Conservation (phyloP, 441 rosid species). For the Geranium incanum region DNA sequence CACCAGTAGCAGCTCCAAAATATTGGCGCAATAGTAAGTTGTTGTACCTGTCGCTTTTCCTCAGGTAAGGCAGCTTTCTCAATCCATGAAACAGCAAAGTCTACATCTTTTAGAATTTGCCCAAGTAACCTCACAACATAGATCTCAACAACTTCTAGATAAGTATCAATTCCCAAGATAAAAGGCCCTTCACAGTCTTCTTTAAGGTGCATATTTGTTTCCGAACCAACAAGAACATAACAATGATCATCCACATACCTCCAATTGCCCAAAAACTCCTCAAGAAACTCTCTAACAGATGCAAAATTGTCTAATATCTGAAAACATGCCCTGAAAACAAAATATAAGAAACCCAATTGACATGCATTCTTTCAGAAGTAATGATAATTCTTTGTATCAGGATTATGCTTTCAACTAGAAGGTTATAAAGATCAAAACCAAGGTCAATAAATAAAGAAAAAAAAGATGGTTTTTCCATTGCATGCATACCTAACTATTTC, state of each 20-base stretch:
- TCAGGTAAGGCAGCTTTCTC: constrained; percentile 72
- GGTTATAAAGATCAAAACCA: background rate
- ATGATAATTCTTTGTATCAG: background rate
- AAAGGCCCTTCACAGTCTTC: constrained; percentile 31
- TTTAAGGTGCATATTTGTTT: constrained; percentile 22
- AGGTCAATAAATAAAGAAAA: background rate
- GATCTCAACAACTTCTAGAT: constrained; percentile 59
- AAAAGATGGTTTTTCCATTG: background rate
- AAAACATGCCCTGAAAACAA: constrained; percentile 54
- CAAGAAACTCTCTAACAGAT: constrained; percentile 51
- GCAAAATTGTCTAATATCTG: constrained; percentile 57
- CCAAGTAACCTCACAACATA: constrained; percentile 57
- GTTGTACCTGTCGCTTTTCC: constrained; percentile 58
- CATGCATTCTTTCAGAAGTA: background rate
- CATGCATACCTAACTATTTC: background rate
- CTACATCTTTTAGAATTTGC: constrained; percentile 37
- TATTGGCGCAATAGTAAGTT: background rate
- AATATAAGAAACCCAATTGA: constrained; percentile 12
- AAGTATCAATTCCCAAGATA: constrained; percentile 43
- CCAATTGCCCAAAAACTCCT: constrained; percentile 71
- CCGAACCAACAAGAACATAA: constrained; percentile 30
- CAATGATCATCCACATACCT: constrained; percentile 38
- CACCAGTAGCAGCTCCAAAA: constrained; percentile 9
- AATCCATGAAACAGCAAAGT: constrained; percentile 62
- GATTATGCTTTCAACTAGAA: background rate